Evolutionary conservation across 306 rosid genomes (phyloP), one percentile per base, ranked within the genome.

Genomic region (Lathyrus sativus): DNA sequence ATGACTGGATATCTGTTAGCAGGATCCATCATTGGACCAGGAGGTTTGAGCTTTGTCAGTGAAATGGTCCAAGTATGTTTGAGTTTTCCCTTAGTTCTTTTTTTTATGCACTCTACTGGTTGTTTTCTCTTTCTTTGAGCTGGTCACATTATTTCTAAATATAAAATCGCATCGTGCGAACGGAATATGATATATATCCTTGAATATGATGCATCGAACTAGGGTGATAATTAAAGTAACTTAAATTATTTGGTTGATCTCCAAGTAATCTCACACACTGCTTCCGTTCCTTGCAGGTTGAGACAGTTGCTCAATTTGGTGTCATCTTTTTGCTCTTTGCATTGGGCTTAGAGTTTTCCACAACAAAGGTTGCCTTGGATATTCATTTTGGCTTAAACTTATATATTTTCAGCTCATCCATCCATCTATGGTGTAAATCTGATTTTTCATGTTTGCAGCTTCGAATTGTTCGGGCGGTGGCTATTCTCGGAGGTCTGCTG

Each of bases 241-340:
- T 33, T 45, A 41, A 39, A 62, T 56, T 62, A 53, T 71, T 26
- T 38, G 35, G 39, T 68, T 56, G 48, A 43, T 49, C 24, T 65
- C 24, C 45, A 14, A 57, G 62, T 54, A 53, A 65, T 61, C 51
- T 69, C 54, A 28, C 37, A 14, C 31, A 43, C 49, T 35, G 58
- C 64, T 44, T 63, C 58, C 28, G 22, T 72, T 78, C 41, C 69
- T 54, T 75, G 83, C 77, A 93, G 99, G 99, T 93, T 63, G 99
- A 93, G 81, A 93, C 99, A 11, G 95, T 93, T 70, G 99, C 99
- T 82, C 99, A 93, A 82, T 93, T 93, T 87, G 99, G 99, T 74
- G 99, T 93, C 33, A 88, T 93, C 65, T 93, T 93, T 80, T 86
- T 93, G 84, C 97, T 90, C 74, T 90, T 93, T 84, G 99, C 97